Evolutionary conservation across 805 yeast genomes (phyloP).

Genomic region (Pichia cephalocereana): DNA sequence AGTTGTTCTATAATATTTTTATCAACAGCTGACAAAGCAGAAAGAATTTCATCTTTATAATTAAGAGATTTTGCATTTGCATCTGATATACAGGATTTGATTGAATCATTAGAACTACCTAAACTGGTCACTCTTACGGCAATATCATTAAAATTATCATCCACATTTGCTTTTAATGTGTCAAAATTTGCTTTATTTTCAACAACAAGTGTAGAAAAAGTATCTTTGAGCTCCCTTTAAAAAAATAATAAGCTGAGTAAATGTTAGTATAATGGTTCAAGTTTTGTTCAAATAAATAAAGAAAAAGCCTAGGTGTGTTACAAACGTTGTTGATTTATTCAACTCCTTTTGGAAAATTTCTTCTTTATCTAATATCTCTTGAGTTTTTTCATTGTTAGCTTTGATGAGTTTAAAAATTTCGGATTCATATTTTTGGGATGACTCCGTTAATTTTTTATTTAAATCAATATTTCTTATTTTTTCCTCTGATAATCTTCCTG

Average conservation of each 20-base stretch:
- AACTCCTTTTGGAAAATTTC: neutral
- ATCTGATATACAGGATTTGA: neutral
- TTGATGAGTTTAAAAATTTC: slow-evolving; percentile 7
- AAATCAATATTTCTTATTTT: slow-evolving; percentile 29
- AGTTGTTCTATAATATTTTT: neutral
- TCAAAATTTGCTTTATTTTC: neutral
- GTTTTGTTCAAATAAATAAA: neutral
- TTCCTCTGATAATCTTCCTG: slow-evolving; percentile 40
- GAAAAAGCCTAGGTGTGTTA: neutral
- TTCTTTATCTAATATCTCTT: neutral
- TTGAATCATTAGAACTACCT: neutral
- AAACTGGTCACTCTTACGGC: neutral
- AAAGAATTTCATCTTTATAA: neutral
- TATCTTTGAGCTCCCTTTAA: neutral
- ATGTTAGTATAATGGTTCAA: neutral
- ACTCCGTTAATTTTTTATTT: slow-evolving; percentile 14
- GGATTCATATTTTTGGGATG: slow-evolving; percentile 7
- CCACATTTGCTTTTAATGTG: neutral
- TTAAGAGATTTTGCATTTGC: neutral
- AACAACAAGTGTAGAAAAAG: neutral
- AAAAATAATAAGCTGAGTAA: neutral
- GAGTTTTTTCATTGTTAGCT: neutral
- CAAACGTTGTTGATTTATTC: neutral
- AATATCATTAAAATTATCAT: slow-evolving; percentile 1
- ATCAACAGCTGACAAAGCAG: slow-evolving; percentile 4